phyloP scores from a whole-genome alignment of 352 stramenopile species.

The Saprolegnia diclina region DNA sequence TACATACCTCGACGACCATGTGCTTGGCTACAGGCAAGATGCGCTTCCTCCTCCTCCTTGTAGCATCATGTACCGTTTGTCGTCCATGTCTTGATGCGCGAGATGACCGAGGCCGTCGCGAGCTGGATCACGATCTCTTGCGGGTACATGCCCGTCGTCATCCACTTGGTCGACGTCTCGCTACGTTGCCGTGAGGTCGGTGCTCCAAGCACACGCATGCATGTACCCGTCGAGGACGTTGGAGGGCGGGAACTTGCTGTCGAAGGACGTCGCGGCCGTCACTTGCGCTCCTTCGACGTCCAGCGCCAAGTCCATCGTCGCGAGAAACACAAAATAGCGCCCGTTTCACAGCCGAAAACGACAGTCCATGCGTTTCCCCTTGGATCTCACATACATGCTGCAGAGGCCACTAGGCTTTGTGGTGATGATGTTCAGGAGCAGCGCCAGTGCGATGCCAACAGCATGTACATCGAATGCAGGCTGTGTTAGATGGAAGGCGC shows the following conservation, averaged over 20 bases:
- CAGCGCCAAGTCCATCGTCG: slow-evolving; percentile 65
- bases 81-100: slow-evolving; percentile 73
- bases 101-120: slow-evolving; percentile 67
- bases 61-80: slow-evolving; percentile 35
- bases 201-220: not conserved
- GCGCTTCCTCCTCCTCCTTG: not conserved
- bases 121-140: slow-evolving; percentile 79
- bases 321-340: slow-evolving; percentile 10
- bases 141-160: slow-evolving; percentile 74
- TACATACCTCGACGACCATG: slow-evolving; percentile 60
- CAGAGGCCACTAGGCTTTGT: not conserved
- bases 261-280: slow-evolving; percentile 71
- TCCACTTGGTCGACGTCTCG: slow-evolving; percentile 70
- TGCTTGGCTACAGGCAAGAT: slow-evolving; percentile 41
- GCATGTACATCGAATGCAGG: too few relatives aligned
- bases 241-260: slow-evolving; percentile 54
- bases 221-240: slow-evolving; percentile 77
- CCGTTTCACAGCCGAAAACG: not conserved
- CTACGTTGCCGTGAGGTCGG: slow-evolving; percentile 29
- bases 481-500: slow-evolving; percentile 14
- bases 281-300: slow-evolving; percentile 79
- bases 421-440: too few relatives aligned
- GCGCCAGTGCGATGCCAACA: too few relatives aligned
- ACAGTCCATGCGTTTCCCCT: not conserved
- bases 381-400: not conserved